Evolutionary conservation across 768 basidiomycete species (phyloP), one percentile per base, ranked within the genome.

Genomic region (Artomyces pyxidatus): DNA sequence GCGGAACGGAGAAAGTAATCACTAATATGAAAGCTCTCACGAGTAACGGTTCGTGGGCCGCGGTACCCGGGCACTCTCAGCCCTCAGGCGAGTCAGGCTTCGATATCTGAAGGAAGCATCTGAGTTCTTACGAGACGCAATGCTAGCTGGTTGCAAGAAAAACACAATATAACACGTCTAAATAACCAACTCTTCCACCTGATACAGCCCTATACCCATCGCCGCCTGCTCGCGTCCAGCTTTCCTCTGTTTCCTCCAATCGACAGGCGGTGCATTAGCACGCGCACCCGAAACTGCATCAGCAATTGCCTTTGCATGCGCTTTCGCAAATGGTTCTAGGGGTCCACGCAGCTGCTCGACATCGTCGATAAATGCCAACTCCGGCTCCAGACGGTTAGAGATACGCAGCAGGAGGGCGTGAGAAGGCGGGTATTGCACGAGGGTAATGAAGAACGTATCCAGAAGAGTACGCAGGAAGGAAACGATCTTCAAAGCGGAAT

Each of bases 391-490:
- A 25, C 73, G 70, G 1, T 71, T 63, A 30, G 75, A 67, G 27
- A 87, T 64, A 8, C 60, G 63, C 23, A 67, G 71, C 19, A 91
- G 68, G 22, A 80, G 55, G 21, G 59, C 56, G 56, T 86, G 78
- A 4, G 83, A 72, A 0, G 81, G 79, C 12, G 73, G 63, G 58
- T 88, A 72, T 51, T 83, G 79, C 11, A 90, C 68, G 19, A 91
- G 70, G 1, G 72, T 65, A 40, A 89, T 70, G 61, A 86, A 87
- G 11, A 77, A 81, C 0, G 86, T 74, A 62, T 91, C 88, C 23
- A 91, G 70, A 47, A 88, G 61, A 5, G 71, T 68, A 64, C 85
- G 81, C 7, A 84, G 59, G 67, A 89, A 84, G 0, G 62, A 54
- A 21, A 83, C 62, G 45, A 81, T 65, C 83, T 87, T 37, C 44